Evolutionary conservation across 441 rosid genomes (phyloP).

Genomic region (Erysimum cheiri): DNA sequence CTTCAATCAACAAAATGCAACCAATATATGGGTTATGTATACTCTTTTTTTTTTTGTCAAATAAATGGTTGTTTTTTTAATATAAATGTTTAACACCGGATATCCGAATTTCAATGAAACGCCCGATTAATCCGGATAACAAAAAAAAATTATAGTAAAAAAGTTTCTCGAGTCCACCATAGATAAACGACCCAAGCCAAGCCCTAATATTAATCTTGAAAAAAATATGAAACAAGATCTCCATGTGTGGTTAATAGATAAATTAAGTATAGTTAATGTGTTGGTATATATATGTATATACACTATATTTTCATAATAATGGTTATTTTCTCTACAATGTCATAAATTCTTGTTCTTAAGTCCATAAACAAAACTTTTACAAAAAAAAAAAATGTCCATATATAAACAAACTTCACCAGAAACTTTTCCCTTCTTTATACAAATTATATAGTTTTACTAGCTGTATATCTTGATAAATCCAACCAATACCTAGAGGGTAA

Average conservation of each 20-base stretch:
- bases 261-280: no score
- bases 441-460: constrained; percentile 6
- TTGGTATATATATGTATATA: no score
- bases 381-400: no score
- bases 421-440: background rate
- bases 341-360: background rate
- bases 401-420: background rate
- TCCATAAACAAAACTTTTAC: background rate
- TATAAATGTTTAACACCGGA: background rate
- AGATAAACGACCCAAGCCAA: background rate
- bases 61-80: background rate
- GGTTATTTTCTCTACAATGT: background rate
- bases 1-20: constrained; percentile 16
- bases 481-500: constrained; percentile 29
- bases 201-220: background rate
- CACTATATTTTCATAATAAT: background rate
- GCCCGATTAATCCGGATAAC: background rate
- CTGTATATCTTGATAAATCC: constrained; percentile 12
- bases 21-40: background rate
- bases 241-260: background rate
- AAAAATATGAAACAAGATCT: background rate
- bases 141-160: background rate
- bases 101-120: background rate
- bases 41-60: background rate
- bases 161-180: no score